phyloP scores from a whole-genome alignment of 768 basidiomycete species.

The Lactifluus echinatus region DNA sequence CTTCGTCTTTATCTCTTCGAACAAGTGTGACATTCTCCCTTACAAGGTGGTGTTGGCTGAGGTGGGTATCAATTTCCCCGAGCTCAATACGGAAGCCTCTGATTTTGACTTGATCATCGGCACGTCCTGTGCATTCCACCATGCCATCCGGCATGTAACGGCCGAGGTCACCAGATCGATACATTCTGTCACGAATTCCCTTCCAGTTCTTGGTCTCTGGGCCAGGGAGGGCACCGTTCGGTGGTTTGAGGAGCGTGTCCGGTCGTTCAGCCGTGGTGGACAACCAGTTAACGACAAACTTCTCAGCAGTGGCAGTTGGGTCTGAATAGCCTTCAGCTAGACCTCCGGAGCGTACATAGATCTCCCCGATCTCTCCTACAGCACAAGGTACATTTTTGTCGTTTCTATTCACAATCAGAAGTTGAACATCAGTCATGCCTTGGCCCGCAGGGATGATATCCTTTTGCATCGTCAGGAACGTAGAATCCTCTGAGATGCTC shows the following conservation, averaged over 20 bases:
- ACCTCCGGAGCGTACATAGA: conserved; percentile 95
- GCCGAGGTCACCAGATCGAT: conserved; percentile 93
- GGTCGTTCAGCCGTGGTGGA: conserved; percentile 38
- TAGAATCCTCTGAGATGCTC: conserved; percentile 69
- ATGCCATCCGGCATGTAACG: conserved; percentile 86
- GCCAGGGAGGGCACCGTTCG: conserved; percentile 40
- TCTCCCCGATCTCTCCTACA: conserved; percentile 95
- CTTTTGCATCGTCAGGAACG: conserved; percentile 89
- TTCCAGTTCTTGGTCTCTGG: conserved; percentile 83
- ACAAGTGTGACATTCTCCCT: conserved; percentile 98
- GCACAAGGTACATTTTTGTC: conserved; percentile 83
- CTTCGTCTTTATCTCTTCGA: conserved; percentile 95
- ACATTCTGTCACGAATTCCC: conserved; percentile 95
- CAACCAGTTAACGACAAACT: conserved; percentile 97
- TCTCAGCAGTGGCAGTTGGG: conserved; percentile 69
- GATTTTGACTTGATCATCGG: conserved; percentile 99
- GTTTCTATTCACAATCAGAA: conserved; percentile 87
- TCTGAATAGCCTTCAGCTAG: conserved; percentile 94
- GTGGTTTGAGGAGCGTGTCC: conserved; percentile 68
- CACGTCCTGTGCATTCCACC: conserved; percentile 94
- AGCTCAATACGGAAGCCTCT: conserved; percentile 98
- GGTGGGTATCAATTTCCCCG: conserved; percentile 94
- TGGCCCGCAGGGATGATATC: conserved; percentile 96
- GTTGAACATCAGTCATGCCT: conserved; percentile 97
- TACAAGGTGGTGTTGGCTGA: conserved; percentile 86